Base-by-base conservation (phyloP, 1,139 yeast species). In the Pichia sp. region DNA sequence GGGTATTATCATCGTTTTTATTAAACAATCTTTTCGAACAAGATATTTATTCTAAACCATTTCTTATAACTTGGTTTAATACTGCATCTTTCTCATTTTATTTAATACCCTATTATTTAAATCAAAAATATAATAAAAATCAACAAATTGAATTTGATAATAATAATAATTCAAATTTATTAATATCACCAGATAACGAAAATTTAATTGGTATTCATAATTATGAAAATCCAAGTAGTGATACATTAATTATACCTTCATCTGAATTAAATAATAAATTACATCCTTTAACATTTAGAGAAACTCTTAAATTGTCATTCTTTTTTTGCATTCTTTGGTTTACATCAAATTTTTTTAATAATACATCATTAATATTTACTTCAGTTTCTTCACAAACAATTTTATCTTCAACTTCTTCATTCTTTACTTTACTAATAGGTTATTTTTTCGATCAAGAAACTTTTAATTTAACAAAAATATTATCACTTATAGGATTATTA, bases 351-450 rank as follows among this genome's bases (percentile, higher is more conserved):
- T 71, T 90, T 52, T 83, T 86, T 45, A 89, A 94, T 31, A 92
- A 92, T 63, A 87, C 96, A 1, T 82, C 95, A 20, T 71, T 90
- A 43, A 75, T 86, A 30, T 90, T 83, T 64, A 92, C 97, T 0
- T 82, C 92, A 11, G 97, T 90, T 29, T 95, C 95, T 9, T 83
- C 92, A 22, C 97, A 94, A 57, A 92, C 97, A 4, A 90, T 92
- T 32, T 66, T 92, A 37, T 83, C 96, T 8, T 84, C 96, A 35
- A 89, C 97, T 0, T 84, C 95, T 7, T 85, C 96, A 12, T 89
- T 92, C 61, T 92, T 92, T 74, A 92, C 98, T 0, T 71, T 92
- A 37, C 56, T 89, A 4, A 72, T 90, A n/a, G 97, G 97, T 0
- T 78, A 80, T 46, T 51, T 84, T 24, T 82, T 80, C 50, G 69